phyloP scores from a whole-genome alignment of 2,329 filamentous ascomycete species.

The Hypoxylon sp. region DNA sequence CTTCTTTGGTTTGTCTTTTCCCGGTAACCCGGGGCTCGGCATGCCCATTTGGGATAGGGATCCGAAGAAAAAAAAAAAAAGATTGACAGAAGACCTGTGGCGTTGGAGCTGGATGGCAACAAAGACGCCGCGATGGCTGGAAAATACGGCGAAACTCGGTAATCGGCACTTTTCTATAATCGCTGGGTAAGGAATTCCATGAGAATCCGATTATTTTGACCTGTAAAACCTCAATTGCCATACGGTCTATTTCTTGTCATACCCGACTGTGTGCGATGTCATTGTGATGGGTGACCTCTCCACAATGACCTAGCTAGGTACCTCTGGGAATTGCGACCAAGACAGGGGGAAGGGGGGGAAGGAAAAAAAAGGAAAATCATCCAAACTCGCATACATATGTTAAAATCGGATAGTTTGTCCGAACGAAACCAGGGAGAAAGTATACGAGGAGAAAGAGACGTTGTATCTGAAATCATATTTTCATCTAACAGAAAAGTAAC shows the following conservation, averaged over 20 bases:
- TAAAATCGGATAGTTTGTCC: constrained; percentile 31
- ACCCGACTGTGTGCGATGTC: constrained; percentile 20
- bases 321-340: neutral
- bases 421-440: constrained; percentile 34
- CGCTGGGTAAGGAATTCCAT: neutral
- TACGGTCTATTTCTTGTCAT: neutral
- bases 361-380: constrained; percentile 3
- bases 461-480: constrained; percentile 1
- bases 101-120: constrained; percentile 15
- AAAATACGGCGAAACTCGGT: constrained; percentile 14
- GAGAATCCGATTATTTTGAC: constrained; percentile 15
- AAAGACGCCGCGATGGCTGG: constrained; percentile 9
- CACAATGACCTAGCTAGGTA: constrained; percentile 10
- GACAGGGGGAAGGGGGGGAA: neutral
- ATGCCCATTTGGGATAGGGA: constrained; percentile 37
- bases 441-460: constrained; percentile 3
- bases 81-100: constrained; percentile 6
- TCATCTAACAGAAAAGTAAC: constrained; percentile 4
- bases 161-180: constrained; percentile 2
- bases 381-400: constrained; percentile 35
- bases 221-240: constrained; percentile 10
- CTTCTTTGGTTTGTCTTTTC: constrained; percentile 25
- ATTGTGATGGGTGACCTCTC: constrained; percentile 25
- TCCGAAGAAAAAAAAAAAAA: constrained; percentile 18
- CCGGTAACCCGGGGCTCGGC: constrained; percentile 33